Base-by-base conservation (phyloP, 257 asterid species). In the Gentiana macrophylla region DNA sequence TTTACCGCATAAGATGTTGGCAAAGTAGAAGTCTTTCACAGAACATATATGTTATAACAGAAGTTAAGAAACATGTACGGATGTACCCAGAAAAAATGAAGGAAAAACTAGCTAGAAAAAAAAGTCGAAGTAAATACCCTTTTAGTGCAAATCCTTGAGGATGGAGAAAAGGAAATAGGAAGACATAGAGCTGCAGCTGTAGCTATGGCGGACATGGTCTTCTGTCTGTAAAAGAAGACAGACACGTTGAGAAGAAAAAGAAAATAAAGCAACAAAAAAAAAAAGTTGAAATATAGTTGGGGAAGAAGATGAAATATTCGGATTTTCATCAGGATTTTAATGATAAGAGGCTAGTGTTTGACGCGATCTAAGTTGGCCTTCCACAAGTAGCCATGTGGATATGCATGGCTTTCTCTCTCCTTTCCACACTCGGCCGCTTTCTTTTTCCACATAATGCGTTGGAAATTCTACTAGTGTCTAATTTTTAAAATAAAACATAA, bases 161-260 rank as follows among this genome's bases (percentile, higher is more conserved):
- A 80, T 32, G 81, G 81, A 36, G 70, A 59, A 7, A 65, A 60
- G 35, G 96, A 73, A 65, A 83, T 70, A 1, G 98, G 96, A 38
- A 91, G 84, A 24, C 84, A 66, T 4, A 91, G 94, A 60, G 89
- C 89, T 49, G 89, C 78, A 65, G 95, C 90, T 4, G 95, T 72
- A 47, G 98, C 94, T 76, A 83, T 79, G 77, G 95, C 73, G 84
- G 85, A 70, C 98, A 91, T 91, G 80, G 74, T 74, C 32, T 9
- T 48, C 45, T 8, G 41, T 41, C 46, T 8, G 8, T 7, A 3
- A 41, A 41, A 4, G 5, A 41, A 48, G 56, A 54, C 64, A 49
- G 50, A 46, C 60, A 43, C 63, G 66, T 50, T 55, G 55, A 38
- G 32, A 24, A 56, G 53, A 9, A 34, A 46, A 2, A 49, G 32